Base-by-base conservation (phyloP, 805 yeast genomes). In the Candida coleopterorum region DNA sequence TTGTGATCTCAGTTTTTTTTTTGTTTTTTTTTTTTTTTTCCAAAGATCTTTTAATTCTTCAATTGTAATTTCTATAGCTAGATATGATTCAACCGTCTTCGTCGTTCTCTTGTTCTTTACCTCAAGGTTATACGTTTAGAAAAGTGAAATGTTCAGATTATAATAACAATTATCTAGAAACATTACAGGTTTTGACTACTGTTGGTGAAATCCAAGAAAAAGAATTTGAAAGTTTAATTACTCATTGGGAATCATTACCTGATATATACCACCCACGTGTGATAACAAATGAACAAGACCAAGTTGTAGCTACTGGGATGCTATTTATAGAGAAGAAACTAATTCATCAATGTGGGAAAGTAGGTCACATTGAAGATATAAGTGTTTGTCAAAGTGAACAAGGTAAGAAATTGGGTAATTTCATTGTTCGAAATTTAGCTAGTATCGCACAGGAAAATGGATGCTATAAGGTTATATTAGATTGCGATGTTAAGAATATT, bases 281-380 rank as follows among this genome's bases (percentile, higher is more conserved):
- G 4, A 79, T 93, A 33, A 62, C 75, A 9, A 72, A 81, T 46
- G 55, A 52, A 0, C 46, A 56, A 0, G 77, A 72, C 7, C 49
- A 48, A 4, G 76, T 88, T 9, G 95, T 85, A 0, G 96, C 94
- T 4, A 77, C 88, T 0, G 97, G 97, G 0, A 79, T 83, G 55
- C 62, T 90, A 10, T 50, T 93, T 9, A 66, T 93, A 6, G 98
- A 90, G 57, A 72, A 72, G 34, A 90, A 90, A 58, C 62, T 82
- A 44, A 87, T 93, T 44, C 98, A 90, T 60, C 75, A 66, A 26
- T 79, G 93, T 56, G 94, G 95, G 0, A 59, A 72, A 35, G 94
- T 86, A 4, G 97, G 97, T 2, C 97, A 90, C 62, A 83, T 90
- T 44, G 98, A 90, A 53, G 98, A 90, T 56, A 90, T 90, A 42